These are phyloP conservation scores for Acanthamoeba quina DNA, from an alignment of 208 protist species.

Conservation along the genomic window DNA sequence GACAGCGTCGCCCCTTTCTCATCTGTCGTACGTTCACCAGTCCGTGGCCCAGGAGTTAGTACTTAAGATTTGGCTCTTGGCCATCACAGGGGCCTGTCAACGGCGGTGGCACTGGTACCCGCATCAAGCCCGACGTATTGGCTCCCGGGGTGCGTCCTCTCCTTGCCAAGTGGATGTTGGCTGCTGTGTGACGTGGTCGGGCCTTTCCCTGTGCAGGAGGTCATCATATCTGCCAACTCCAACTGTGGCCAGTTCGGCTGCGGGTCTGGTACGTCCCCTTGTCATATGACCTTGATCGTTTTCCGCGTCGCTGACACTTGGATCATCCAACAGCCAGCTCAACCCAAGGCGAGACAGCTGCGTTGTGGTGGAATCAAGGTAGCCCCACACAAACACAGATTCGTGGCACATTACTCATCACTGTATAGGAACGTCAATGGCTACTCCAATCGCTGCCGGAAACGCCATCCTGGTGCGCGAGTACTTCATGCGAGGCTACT, in stretches of 20 bases:
- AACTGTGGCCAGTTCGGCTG: neutral
- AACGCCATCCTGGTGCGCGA: neutral
- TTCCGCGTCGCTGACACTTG: neutral
- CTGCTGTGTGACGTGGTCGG: no score
- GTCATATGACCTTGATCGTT: neutral
- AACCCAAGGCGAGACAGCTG: neutral
- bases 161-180: neutral
- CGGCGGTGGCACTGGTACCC: neutral
- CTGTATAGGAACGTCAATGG: constrained; percentile 35
- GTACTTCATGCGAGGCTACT: constrained; percentile 59
- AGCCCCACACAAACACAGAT: neutral
- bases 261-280: neutral
- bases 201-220: neutral
- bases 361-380: constrained; percentile 51
- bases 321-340: neutral
- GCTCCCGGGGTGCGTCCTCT: constrained; percentile 12
- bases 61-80: neutral
- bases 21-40: neutral
- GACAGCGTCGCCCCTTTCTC: constrained; percentile 55
- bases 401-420: neutral
- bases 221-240: constrained; percentile 44
- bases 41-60: neutral
- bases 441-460: neutral
- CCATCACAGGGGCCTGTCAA: neutral
- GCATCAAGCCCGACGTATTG: constrained; percentile 35